Percentiles rank a stretch among this genome's conserved stretches.
Conservation (phyloP, 2,329 filamentous ascomycete species). For the Colletotrichum sp. region DNA sequence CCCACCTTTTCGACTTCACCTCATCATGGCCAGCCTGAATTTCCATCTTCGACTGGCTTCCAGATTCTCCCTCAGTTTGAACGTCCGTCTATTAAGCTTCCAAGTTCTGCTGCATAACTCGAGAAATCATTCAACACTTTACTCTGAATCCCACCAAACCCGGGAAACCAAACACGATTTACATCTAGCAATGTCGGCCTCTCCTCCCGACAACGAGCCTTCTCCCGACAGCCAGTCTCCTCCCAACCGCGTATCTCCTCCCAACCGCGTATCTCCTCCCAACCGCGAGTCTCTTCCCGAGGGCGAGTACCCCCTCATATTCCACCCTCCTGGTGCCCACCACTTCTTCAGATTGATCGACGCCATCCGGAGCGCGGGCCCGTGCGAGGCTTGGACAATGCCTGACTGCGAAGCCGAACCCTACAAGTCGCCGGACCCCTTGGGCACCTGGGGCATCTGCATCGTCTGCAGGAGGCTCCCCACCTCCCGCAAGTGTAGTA, state of each 20-base stretch:
- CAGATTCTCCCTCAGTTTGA: accelerated
- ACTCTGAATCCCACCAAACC: not conserved
- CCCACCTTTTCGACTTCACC: not conserved
- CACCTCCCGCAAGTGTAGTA: not conserved
- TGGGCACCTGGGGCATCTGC: not conserved
- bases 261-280: not conserved
- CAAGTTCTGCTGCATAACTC: not conserved
- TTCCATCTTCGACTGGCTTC: not conserved
- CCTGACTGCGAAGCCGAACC: not conserved
- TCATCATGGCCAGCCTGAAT: not conserved
- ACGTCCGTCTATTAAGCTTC: not conserved
- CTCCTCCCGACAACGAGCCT: too few relatives aligned
- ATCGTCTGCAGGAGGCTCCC: not conserved
- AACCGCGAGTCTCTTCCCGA: not conserved
- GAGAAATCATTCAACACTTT: not conserved
- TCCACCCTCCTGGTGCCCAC: not conserved
- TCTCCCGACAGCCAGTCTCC: not conserved
- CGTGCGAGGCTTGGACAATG: not conserved
- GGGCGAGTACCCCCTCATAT: not conserved
- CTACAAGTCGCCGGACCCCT: not conserved
- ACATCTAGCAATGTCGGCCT: not conserved
- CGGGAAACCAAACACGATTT: not conserved
- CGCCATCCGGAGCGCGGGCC: not conserved
- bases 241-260: not conserved
- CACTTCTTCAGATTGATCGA: not conserved